Percentiles rank a stretch among this genome's conserved stretches.
Evolutionary conservation across 2,329 filamentous ascomycete species (phyloP).

Genomic region (Colletotrichum karsti): DNA sequence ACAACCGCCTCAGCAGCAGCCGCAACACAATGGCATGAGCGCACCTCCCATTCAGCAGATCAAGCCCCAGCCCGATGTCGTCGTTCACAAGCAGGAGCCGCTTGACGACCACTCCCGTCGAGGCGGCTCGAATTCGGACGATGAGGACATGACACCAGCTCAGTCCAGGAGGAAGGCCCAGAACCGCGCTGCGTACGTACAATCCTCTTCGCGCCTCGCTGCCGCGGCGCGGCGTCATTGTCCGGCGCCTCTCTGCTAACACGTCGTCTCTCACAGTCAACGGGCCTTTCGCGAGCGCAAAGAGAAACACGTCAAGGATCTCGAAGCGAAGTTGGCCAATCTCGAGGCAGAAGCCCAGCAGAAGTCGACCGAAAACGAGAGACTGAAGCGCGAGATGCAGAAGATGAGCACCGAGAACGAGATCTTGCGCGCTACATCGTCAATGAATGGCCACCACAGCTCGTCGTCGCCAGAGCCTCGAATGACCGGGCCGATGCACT

Average conservation of each 20-base stretch:
- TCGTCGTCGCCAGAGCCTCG: slow-evolving; percentile 56
- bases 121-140: slow-evolving; percentile 62
- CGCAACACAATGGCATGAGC: slow-evolving; percentile 35
- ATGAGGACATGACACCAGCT: slow-evolving; percentile 63
- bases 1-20: slow-evolving; percentile 28
- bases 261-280: slow-evolving; percentile 66
- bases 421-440: slow-evolving; percentile 83
- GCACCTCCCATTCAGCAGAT: slow-evolving; percentile 33
- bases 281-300: slow-evolving; percentile 96
- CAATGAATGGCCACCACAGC: slow-evolving; percentile 41
- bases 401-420: slow-evolving; percentile 91
- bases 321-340: slow-evolving; percentile 83
- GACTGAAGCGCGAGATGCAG: slow-evolving; percentile 83
- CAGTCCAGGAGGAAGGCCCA: slow-evolving; percentile 68
- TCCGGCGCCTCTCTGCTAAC: background rate
- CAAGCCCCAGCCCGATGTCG: slow-evolving; percentile 28
- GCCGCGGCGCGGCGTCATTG: background rate
- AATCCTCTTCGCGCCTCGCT: background rate
- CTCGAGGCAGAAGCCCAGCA: slow-evolving; percentile 79
- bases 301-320: slow-evolving; percentile 91
- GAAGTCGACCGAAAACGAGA: slow-evolving; percentile 84
- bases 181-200: slow-evolving; percentile 68
- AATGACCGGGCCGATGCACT: slow-evolving; percentile 74
- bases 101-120: slow-evolving; percentile 44
- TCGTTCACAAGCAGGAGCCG: slow-evolving; percentile 46